Base-by-base conservation (phyloP, 2,329 filamentous ascomycete genomes). In the Aspergillus alliaceus region DNA sequence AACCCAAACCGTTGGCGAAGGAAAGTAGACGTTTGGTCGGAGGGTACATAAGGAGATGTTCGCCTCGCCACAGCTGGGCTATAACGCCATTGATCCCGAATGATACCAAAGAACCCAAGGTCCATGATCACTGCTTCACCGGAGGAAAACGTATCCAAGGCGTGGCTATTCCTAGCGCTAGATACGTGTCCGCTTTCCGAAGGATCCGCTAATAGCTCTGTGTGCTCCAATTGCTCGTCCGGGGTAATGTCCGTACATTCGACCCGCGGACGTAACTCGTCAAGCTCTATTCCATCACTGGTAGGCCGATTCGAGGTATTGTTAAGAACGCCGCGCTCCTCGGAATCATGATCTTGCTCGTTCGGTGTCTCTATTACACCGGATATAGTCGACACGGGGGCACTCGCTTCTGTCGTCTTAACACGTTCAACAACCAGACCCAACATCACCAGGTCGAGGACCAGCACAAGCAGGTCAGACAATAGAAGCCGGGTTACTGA, bases 391-490 rank as follows among this genome's bases (percentile, higher is more conserved):
- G 64, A 18, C 22, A 54, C 20, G 27, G 58, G 15, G 6, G 51
- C 18, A 0, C 54, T 60, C 7, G 68, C 50, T 65, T 63, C 61
- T 57, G 77, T 80, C 34, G 79, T 72, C 51, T 79, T 80, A 29
- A 80, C 76, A 51, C 79, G 77, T 69, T 85, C 81, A 34, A 83
- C 69, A 40, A 81, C 75, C 39, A 82, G 78, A 9, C 80, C 80
- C 51, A 87, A 72, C 75, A 86, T 83, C 39, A 85, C 66, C 6
- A 86, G 61, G 72, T 88, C 84, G 60, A 88, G 68, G 5, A 77
- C 59, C 58, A 86, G 63, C 11, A 86, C 74, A 34, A 85, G 68
- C 8, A 82, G 40, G 66, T 88, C 85, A 59, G 86, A 72, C 3
- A 74, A 65, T 4, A 83, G 64, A 12, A 88, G 75, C 60, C 79